Conservation (phyloP, 2,329 filamentous ascomycete genomes). For the Albifimbria verrucaria region DNA sequence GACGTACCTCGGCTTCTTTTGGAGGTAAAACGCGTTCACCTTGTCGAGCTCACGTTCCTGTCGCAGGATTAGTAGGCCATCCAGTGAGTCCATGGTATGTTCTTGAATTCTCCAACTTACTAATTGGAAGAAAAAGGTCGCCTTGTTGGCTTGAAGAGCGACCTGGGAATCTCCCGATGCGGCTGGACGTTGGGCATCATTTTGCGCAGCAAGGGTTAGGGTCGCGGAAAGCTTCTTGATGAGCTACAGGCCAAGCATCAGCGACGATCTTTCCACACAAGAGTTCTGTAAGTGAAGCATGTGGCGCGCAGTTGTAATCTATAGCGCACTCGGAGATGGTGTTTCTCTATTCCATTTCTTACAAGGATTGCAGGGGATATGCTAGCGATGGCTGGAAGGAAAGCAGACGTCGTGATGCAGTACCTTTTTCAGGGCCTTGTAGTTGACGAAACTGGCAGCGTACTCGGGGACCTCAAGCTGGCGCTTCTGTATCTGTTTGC, state of each 20-base stretch:
- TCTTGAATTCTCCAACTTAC: slow-evolving; percentile 47
- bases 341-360: too few species aligned
- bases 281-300: neutral
- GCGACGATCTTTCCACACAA: neutral
- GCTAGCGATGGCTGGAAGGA: too few species aligned
- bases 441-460: slow-evolving; percentile 98
- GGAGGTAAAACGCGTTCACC: slow-evolving; percentile 95
- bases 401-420: neutral
- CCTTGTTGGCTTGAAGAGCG: slow-evolving; percentile 92
- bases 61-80: slow-evolving; percentile 34
- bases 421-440: slow-evolving; percentile 99
- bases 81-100: slow-evolving; percentile 17
- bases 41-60: slow-evolving; percentile 98
- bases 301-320: neutral
- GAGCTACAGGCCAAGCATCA: slow-evolving; percentile 56
- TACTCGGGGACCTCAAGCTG: slow-evolving; percentile 99
- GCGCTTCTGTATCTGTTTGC: slow-evolving; percentile 98
- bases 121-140: slow-evolving; percentile 97
- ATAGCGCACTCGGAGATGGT: too few species aligned
- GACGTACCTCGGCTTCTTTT: slow-evolving; percentile 88
- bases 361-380: too few species aligned
- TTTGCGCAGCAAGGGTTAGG: slow-evolving; percentile 75
- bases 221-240: slow-evolving; percentile 98
- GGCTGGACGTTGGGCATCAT: slow-evolving; percentile 50
- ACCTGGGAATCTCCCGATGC: slow-evolving; percentile 72